Evolutionary conservation across 148 eudicot species (phyloP).

Genomic region (Amaranthus cruentus): DNA sequence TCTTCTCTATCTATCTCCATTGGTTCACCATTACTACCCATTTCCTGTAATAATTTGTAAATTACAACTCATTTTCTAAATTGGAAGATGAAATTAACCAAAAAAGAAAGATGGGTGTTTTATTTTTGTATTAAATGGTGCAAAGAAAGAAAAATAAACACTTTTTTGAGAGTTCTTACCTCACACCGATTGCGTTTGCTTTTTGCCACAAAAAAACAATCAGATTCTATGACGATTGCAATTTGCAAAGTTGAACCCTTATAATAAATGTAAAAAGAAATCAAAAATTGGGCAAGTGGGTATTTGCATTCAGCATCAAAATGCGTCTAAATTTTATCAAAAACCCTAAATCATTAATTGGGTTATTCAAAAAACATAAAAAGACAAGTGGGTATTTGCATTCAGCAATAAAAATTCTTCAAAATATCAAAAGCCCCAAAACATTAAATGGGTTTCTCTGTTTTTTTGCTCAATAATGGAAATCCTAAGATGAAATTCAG

Average conservation of each 20-base stretch:
- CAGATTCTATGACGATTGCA: slow-evolving; percentile 16
- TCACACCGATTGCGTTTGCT: background rate
- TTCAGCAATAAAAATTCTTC: background rate
- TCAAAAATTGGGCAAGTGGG: slow-evolving; percentile 11
- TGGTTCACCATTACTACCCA: slow-evolving; percentile 17
- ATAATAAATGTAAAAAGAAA: background rate
- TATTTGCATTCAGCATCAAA: background rate
- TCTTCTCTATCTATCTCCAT: slow-evolving; percentile 20
- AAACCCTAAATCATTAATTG: background rate
- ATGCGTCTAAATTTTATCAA: background rate
- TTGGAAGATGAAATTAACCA: no score
- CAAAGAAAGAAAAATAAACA: background rate
- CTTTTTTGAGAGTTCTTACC: slow-evolving; percentile 1
- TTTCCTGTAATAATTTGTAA: background rate
- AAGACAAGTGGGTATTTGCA: slow-evolving; percentile 10
- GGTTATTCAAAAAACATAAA: background rate
- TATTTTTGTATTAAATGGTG: background rate
- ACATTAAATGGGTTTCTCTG: background rate
- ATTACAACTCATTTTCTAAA: background rate
- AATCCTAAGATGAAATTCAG: background rate
- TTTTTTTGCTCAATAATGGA: background rate
- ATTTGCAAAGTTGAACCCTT: background rate
- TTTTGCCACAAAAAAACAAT: slow-evolving; percentile 1
- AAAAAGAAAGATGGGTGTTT: no score
- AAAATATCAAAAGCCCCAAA: background rate